These are phyloP conservation scores for Nadsonia starkeyi-henricii DNA, from an alignment of 1,139 yeast genomes.

Conservation along the genomic window DNA sequence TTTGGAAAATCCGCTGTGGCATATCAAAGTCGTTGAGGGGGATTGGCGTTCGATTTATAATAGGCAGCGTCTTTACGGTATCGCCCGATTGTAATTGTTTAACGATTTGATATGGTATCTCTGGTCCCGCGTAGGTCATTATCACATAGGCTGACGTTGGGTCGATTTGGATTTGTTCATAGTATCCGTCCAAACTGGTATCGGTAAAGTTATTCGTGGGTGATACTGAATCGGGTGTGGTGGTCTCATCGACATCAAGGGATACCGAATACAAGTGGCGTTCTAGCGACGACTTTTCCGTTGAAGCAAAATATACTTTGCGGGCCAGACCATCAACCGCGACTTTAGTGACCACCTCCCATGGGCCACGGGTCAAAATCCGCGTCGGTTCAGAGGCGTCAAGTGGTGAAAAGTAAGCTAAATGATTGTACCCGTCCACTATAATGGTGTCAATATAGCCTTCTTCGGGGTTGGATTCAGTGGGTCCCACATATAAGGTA, in stretches of 20 bases:
- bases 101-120: constrained; percentile 48
- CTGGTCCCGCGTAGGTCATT: constrained; percentile 50
- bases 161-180: constrained; percentile 22
- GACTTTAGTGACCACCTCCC: constrained; percentile 55
- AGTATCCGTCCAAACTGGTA: constrained; percentile 48
- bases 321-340: constrained; percentile 39
- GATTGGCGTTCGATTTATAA: constrained; percentile 17
- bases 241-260: constrained; percentile 29
- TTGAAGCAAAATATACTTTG: constrained; percentile 48
- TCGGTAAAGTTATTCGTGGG: constrained; percentile 42
- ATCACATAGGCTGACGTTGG: constrained; percentile 43
- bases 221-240: too few species aligned
- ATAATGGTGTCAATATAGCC: constrained; percentile 68
- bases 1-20: constrained; percentile 42
- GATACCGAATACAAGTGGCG: constrained; percentile 41
- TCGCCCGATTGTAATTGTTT: constrained; percentile 27
- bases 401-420: constrained; percentile 49
- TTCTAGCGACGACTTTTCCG: constrained; percentile 41
- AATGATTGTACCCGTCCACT: constrained; percentile 47
- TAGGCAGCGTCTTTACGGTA: constrained; percentile 25
- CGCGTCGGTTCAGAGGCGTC: constrained; percentile 31
- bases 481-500: constrained; percentile 55
- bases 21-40: constrained; percentile 29
- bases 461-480: constrained; percentile 26
- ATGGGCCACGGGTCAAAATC: constrained; percentile 44